These are phyloP conservation scores for Penicillium occitanis DNA, from an alignment of 2,329 filamentous ascomycete genomes.

Conservation along the genomic window DNA sequence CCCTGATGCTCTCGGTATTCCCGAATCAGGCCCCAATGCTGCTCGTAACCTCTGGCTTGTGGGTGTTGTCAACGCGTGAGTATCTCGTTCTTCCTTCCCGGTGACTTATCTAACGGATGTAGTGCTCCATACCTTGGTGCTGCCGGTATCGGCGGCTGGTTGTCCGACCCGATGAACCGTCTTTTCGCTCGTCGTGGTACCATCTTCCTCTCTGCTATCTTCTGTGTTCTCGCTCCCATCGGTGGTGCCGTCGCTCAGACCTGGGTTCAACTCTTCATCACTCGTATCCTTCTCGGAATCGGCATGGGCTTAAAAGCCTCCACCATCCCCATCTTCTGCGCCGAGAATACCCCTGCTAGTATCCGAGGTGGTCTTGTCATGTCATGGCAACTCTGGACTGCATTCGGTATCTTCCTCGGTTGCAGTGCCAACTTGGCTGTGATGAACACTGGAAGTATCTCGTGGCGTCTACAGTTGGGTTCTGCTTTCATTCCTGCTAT, in stretches of 20 bases:
- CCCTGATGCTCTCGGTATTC: constrained; percentile 48
- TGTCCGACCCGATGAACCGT: constrained; percentile 64
- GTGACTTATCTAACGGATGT: constrained; percentile 12
- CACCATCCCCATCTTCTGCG: constrained; percentile 56
- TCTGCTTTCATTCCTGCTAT: constrained; percentile 66
- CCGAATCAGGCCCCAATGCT: constrained; percentile 41
- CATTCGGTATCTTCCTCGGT: constrained; percentile 66
- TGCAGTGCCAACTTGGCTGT: constrained; percentile 65
- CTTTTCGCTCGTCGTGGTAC: constrained; percentile 60
- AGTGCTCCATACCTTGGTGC: constrained; percentile 55
- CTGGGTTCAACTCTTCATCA: constrained; percentile 60
- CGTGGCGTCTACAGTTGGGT: constrained; percentile 65
- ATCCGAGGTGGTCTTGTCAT: constrained; percentile 59
- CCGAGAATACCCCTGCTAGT: constrained; percentile 56
- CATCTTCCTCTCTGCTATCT: constrained; percentile 63
- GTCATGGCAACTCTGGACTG: constrained; percentile 55
- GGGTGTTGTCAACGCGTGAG: constrained; percentile 62
- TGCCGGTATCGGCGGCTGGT: constrained; percentile 61
- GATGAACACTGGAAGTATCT: constrained; percentile 57
- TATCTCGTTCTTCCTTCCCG: constrained; percentile 31
- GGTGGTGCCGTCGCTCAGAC: constrained; percentile 62
- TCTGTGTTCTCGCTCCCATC: constrained; percentile 67
- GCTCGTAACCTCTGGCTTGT: constrained; percentile 58
- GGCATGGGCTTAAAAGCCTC: constrained; percentile 64
- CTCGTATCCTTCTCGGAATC: constrained; percentile 58